phyloP scores from a whole-genome alignment of 2,329 filamentous ascomycete species.

The Emmonsiellopsis sp. region DNA sequence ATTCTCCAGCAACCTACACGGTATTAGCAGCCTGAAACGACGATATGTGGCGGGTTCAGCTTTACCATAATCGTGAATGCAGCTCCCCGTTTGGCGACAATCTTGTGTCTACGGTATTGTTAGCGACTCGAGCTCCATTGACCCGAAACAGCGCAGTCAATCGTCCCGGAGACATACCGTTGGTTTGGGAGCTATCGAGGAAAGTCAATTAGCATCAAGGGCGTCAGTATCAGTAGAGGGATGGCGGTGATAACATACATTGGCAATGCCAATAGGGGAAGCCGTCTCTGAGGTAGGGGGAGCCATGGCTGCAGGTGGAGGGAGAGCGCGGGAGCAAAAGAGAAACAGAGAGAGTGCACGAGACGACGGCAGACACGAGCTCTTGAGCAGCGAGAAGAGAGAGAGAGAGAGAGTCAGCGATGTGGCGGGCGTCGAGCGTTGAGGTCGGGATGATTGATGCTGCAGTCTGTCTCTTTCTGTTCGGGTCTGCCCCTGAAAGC shows the following conservation, averaged over 20 bases:
- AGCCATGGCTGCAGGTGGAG: constrained; percentile 39
- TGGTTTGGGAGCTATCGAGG: constrained; percentile 54
- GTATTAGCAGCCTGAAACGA: constrained; percentile 11
- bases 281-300: constrained; percentile 45
- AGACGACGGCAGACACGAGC: background rate
- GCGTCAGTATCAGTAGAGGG: background rate
- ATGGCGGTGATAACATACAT: constrained; percentile 41
- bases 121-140: background rate
- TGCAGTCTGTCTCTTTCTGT: constrained; percentile 9
- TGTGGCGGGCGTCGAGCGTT: constrained; percentile 10
- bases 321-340: background rate
- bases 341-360: constrained; percentile 6
- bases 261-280: constrained; percentile 64
- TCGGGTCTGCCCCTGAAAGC: constrained; percentile 26
- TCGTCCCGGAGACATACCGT: constrained; percentile 46
- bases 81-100: constrained; percentile 76
- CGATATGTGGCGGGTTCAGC: constrained; percentile 1
- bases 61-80: constrained; percentile 98
- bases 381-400: background rate
- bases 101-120: constrained; percentile 53
- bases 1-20: constrained; percentile 86
- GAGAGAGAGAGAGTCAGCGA: constrained; percentile 9
- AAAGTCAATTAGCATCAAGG: constrained; percentile 22
- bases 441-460: constrained; percentile 7
- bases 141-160: background rate